A percentile compares a stretch with the other conserved stretches of the same genome.
Evolutionary conservation across 768 basidiomycete species (phyloP).

Genomic region (Pilatotrama ljubarskyi): DNA sequence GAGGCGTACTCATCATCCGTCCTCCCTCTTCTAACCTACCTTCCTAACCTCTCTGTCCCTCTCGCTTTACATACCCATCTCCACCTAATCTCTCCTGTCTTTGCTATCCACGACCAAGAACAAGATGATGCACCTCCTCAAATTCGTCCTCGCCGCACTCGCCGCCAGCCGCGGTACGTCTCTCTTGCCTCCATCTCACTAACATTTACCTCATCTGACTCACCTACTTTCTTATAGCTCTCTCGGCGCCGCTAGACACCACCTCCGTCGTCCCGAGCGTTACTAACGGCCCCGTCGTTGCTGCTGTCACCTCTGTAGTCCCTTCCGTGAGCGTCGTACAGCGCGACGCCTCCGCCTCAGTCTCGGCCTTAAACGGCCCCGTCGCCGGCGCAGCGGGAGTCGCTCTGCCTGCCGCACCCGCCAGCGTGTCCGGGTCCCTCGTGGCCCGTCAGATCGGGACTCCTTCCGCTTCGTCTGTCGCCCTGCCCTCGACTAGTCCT

Average conservation of each 20-base stretch:
- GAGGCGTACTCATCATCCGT: not conserved
- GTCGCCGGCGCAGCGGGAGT: too few relatives aligned
- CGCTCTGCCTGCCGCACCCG: too few relatives aligned
- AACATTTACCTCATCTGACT: not conserved
- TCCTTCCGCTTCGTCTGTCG: too few relatives aligned
- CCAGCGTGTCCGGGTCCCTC: too few relatives aligned
- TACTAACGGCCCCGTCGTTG: not conserved
- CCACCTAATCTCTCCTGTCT: not conserved
- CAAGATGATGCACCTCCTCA: constrained; percentile 8
- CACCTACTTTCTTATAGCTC: not conserved
- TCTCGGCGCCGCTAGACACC: not conserved
- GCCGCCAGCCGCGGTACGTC: constrained; percentile 1
- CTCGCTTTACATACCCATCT: not conserved
- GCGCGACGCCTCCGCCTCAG: too few relatives aligned
- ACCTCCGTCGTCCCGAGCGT: not conserved
- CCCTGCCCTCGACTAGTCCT: too few relatives aligned
- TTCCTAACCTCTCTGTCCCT: not conserved
- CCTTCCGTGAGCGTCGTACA: not conserved
- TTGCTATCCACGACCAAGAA: too few relatives aligned
- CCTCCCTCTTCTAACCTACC: not conserved
- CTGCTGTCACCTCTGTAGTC: not conserved
- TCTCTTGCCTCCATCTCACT: not conserved
- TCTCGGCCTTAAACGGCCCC: too few relatives aligned
- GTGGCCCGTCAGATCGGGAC: too few relatives aligned
- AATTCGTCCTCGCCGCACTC: constrained; percentile 6